Evolutionary conservation across 140 eudicot genomes (phyloP).

Genomic region (Stevia rebaudiana): DNA sequence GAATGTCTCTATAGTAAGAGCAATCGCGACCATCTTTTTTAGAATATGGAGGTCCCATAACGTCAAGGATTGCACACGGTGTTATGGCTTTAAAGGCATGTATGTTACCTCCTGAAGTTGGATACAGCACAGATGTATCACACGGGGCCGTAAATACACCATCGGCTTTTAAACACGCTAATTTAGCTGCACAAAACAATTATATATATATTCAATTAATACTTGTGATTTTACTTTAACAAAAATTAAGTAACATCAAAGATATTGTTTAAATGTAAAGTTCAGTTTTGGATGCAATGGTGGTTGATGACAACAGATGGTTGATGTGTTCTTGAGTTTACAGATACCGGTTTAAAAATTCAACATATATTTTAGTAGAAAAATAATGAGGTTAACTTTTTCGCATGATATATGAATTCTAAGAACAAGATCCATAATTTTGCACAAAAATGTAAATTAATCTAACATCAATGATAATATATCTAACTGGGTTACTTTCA

Average conservation of each 20-base stretch:
- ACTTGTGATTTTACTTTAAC: background rate
- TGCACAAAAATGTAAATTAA: background rate
- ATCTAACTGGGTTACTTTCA: background rate
- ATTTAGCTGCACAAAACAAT: slow-evolving; percentile 36
- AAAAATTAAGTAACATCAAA: background rate
- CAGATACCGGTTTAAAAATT: background rate
- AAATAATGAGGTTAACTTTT: background rate
- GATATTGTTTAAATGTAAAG: background rate
- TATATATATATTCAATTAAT: background rate
- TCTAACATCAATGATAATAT: background rate
- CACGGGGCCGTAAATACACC: slow-evolving; percentile 62
- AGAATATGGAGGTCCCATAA: slow-evolving; percentile 85
- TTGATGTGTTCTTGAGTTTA: background rate
- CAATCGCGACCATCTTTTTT: slow-evolving; percentile 71
- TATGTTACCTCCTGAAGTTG: slow-evolving; percentile 87
- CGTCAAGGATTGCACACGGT: slow-evolving; percentile 88
- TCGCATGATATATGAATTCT: too few relatives aligned
- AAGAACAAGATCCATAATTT: background rate
- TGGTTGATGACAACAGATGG: background rate
- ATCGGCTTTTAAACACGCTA: slow-evolving; percentile 58
- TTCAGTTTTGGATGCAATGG: background rate
- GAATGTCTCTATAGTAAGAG: slow-evolving; percentile 56
- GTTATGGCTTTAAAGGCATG: slow-evolving; percentile 76
- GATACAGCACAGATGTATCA: slow-evolving; percentile 64
- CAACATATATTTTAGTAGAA: background rate